A percentile compares a stretch with the other conserved stretches of the same genome.
phyloP scores from a whole-genome alignment of 257 asterid genomes.

The Scutellaria minor region DNA sequence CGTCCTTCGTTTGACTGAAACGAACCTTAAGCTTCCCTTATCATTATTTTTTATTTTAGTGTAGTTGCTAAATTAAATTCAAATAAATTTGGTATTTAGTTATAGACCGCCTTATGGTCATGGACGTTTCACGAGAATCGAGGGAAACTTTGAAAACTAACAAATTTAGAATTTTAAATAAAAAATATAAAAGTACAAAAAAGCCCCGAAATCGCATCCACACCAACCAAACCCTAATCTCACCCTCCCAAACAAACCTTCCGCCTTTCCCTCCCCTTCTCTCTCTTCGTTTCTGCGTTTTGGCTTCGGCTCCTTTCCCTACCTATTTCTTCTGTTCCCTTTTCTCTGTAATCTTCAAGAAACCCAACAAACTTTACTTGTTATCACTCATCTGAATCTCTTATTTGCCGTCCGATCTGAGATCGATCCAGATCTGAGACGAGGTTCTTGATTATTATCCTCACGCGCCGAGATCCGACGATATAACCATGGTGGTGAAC shows the following conservation, averaged over 20 bases:
- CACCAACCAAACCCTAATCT: conserved; percentile 50
- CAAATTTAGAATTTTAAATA: not conserved
- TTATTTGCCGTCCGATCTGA: conserved; percentile 45
- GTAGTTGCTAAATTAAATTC: too few species aligned
- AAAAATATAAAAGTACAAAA: conserved; percentile 49
- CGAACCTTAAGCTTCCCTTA: too few species aligned
- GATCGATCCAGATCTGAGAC: conserved; percentile 51
- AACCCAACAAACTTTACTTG: too few species aligned
- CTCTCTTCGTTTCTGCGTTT: conserved; percentile 8
- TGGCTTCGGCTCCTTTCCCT: conserved; percentile 19
- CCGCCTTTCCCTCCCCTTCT: conserved; percentile 39
- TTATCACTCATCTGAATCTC: not conserved
- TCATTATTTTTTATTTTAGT: too few species aligned
- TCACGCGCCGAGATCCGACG: conserved; percentile 54
- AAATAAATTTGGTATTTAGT: too few species aligned
- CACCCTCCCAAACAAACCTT: conserved; percentile 41
- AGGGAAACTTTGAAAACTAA: conserved; percentile 26
- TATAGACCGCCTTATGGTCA: conserved; percentile 35
- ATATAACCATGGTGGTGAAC: conserved; percentile 63
- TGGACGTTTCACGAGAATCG: conserved; percentile 37
- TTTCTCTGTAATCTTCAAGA: not conserved
- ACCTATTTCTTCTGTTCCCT: not conserved
- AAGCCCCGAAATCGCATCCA: conserved; percentile 38
- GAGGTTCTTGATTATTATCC: conserved; percentile 16
- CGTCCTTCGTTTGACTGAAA: too few species aligned